Evolutionary conservation across 2,329 filamentous ascomycete genomes (phyloP).

Genomic region (Shiraia bambusicola): DNA sequence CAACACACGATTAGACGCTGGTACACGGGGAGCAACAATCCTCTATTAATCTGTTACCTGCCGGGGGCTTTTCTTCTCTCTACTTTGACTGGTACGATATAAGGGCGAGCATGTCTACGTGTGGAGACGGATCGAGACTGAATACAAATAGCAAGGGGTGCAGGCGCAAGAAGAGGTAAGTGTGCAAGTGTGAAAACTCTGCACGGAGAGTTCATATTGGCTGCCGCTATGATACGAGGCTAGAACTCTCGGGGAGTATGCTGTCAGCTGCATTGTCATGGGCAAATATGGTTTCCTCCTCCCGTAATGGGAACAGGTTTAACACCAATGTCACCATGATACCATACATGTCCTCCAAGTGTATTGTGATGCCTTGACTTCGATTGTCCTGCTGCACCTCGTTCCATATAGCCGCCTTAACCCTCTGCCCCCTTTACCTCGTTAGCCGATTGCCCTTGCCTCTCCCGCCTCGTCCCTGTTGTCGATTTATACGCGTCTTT

Average conservation of each 20-base stretch:
- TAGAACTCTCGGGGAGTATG: constrained; percentile 28
- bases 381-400: neutral
- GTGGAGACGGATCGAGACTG: constrained; percentile 29
- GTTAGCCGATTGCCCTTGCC: no score
- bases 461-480: no score
- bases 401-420: neutral
- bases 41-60: constrained; percentile 32
- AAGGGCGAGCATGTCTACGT: constrained; percentile 19
- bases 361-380: no score
- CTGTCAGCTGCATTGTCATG: constrained; percentile 23
- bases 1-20: constrained; percentile 38
- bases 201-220: constrained; percentile 30
- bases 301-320: constrained; percentile 21
- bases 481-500: no score
- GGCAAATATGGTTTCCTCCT: constrained; percentile 18
- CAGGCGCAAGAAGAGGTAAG: constrained; percentile 11
- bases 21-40: constrained; percentile 28
- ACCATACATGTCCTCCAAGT: constrained; percentile 10
- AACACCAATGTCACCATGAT: constrained; percentile 37
- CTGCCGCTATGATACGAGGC: constrained; percentile 34
- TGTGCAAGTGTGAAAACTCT: constrained; percentile 33
- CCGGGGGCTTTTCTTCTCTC: constrained; percentile 27
- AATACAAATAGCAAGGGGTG: constrained; percentile 10
- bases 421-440: neutral
- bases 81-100: constrained; percentile 30